phyloP scores from a whole-genome alignment of 176 grass and related monocot genomes.

The Oryza coarctata region DNA sequence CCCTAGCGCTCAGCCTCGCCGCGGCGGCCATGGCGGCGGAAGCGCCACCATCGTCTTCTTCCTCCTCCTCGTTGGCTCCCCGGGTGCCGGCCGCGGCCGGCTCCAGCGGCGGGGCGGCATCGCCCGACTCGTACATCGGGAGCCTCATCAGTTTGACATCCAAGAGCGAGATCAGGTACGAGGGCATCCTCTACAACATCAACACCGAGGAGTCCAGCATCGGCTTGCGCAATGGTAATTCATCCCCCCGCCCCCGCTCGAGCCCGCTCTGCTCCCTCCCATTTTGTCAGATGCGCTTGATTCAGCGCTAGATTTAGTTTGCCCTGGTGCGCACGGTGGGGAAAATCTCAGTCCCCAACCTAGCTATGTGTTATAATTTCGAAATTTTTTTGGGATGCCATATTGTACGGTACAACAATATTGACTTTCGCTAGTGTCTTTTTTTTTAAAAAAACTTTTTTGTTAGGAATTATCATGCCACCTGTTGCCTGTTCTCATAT shows the following conservation, averaged over 20 bases:
- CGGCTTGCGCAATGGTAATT: conserved; percentile 65
- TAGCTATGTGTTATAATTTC: background rate
- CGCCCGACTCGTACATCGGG: conserved; percentile 74
- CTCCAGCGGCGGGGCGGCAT: conserved; percentile 27
- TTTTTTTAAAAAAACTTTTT: background rate
- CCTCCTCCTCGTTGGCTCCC: conserved; percentile 6
- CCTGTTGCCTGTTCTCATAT: background rate
- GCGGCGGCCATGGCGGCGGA: conserved; percentile 55
- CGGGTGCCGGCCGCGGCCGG: background rate
- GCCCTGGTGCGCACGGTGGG: background rate
- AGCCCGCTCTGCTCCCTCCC: background rate
- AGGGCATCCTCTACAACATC: conserved; percentile 83
- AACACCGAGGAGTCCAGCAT: conserved; percentile 77
- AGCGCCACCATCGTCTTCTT: conserved; percentile 38
- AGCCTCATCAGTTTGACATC: conserved; percentile 80
- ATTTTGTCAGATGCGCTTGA: conserved; percentile 26
- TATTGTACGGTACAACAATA: background rate
- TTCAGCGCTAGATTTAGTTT: conserved; percentile 30
- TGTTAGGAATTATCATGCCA: background rate
- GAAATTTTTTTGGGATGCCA: background rate
- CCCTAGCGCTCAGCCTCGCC: conserved; percentile 16
- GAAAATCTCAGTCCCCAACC: background rate
- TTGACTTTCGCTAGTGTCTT: background rate
- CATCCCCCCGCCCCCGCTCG: background rate
- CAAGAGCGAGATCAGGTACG: conserved; percentile 92